Evolutionary conservation across 768 basidiomycete species (phyloP), one percentile per base, ranked within the genome.

Genomic region (Lactarius indigo): DNA sequence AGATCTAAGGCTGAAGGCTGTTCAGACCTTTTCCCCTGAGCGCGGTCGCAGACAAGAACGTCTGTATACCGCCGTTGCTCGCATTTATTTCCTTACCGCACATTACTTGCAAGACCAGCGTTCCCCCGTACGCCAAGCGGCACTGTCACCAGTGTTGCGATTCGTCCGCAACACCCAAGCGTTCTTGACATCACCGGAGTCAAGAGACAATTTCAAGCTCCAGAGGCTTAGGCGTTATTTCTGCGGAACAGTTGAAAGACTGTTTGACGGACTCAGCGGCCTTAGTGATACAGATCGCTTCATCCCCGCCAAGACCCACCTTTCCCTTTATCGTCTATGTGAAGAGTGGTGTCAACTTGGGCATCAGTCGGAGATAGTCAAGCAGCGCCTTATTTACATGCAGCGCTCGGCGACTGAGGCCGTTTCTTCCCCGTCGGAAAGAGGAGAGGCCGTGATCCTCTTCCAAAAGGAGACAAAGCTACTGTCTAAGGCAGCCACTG

Each of bases 281-380:
- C 79, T 93, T 33, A 87, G 88, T 59, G 87, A 90, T 65, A 85
- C 87, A 1, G 92, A 94, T 60, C 82, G 88, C 5, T 92, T 92
- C 73, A 85, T 91, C 60, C 87, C 90, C 1, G 79, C 83, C 5
- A 85, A 90, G 64, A 88, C 88, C 79, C 87, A 93, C 72, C 82
- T 95, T 8, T 83, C 88, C 3, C 77, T 96, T 37, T 96, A 92
- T 76, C 86, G 89, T 39, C 79, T 94, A 44, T 95, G 93, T 70
- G 93, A 96, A 76, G 93, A 95, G 72, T 97, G 95, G 95, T 96
- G 94, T 75, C 88, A 92, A 72, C 80, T 90, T 56, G 94, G 92
- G 6, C 83, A 86, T 35, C 87, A 91, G 71, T 82, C 86, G 1
- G 91, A 94, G 68, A 77, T 79, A n/a, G 83, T 85, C 44, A 89